Percentiles rank a stretch among this genome's conserved stretches.
phyloP scores from a whole-genome alignment of 83 land plant species.

The Picea engelmannii region DNA sequence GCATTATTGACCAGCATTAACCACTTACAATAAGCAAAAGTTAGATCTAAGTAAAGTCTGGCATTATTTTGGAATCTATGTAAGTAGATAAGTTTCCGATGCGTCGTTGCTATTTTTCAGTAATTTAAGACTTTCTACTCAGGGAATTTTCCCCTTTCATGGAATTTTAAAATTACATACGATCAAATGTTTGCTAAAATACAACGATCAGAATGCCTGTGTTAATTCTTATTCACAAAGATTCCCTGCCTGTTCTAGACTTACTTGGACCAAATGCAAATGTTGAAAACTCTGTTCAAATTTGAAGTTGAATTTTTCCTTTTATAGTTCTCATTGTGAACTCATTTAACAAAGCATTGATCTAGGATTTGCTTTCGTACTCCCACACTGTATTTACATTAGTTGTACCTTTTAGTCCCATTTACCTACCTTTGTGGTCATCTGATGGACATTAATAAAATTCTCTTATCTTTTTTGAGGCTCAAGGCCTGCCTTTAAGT shows the following conservation, averaged over 20 bases:
- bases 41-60: too few species aligned
- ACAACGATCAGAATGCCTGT: not conserved
- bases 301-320: too few species aligned
- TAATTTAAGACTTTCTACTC: slow-evolving; percentile 1
- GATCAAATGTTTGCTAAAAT: not conserved
- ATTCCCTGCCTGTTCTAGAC: not conserved
- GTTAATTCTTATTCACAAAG: not conserved
- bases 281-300: not conserved
- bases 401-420: too few species aligned
- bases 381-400: too few species aligned
- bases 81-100: not conserved
- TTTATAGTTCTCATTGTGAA: too few species aligned
- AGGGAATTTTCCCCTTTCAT: not conserved
- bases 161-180: not conserved
- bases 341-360: too few species aligned
- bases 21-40: too few species aligned
- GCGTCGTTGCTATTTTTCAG: not conserved
- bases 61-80: too few species aligned
- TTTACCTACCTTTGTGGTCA: too few species aligned
- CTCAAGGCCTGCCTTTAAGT: not conserved
- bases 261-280: not conserved
- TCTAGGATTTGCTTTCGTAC: too few species aligned
- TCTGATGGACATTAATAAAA: too few species aligned
- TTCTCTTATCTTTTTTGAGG: not conserved
- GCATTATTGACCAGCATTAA: too few species aligned